A percentile compares a stretch with the other conserved stretches of the same genome.
These are phyloP conservation scores for Pseudozyma sp. DNA, from an alignment of 1,284 basidiomycete species.

Conservation along the genomic window DNA sequence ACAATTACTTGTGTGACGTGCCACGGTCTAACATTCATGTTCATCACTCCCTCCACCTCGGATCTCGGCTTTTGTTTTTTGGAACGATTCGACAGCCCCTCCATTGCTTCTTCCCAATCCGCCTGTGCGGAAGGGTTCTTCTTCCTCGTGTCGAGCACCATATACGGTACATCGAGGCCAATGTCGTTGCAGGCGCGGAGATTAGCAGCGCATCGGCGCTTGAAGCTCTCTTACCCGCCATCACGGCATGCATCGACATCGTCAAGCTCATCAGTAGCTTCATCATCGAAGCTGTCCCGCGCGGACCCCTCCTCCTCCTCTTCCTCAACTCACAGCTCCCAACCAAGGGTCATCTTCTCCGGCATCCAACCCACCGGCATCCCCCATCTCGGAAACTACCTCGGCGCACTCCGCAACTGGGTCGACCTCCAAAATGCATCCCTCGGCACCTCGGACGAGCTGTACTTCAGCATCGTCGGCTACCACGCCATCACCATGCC, in stretches of 20 bases:
- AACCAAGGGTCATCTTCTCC: slow-evolving; percentile 75
- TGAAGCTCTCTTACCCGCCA: too few relatives aligned
- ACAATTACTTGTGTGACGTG: too few relatives aligned
- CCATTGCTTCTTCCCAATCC: background rate
- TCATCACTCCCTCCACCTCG: slow-evolving; percentile 43
- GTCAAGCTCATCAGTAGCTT: slow-evolving; percentile 4
- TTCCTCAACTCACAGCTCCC: background rate
- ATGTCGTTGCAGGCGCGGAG: too few relatives aligned
- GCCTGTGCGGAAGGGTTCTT: background rate
- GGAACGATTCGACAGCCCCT: background rate
- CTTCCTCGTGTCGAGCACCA: too few relatives aligned
- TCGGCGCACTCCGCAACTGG: slow-evolving; percentile 91
- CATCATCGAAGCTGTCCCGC: slow-evolving; percentile 4
- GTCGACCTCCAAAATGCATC: slow-evolving; percentile 77
- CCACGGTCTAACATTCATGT: too few relatives aligned
- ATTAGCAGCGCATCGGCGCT: too few relatives aligned
- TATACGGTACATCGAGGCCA: too few relatives aligned
- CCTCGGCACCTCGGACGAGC: slow-evolving; percentile 72
- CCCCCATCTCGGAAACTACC: slow-evolving; percentile 90
- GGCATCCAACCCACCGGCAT: slow-evolving; percentile 87
- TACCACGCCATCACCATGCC: slow-evolving; percentile 70
- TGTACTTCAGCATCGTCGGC: slow-evolving; percentile 86
- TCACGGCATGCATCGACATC: slow-evolving; percentile 13
- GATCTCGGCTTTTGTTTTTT: slow-evolving; percentile 12
- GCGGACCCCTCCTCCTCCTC: background rate